Evolutionary conservation across 306 rosid species (phyloP).

Genomic region (Cucurbita pepo): DNA sequence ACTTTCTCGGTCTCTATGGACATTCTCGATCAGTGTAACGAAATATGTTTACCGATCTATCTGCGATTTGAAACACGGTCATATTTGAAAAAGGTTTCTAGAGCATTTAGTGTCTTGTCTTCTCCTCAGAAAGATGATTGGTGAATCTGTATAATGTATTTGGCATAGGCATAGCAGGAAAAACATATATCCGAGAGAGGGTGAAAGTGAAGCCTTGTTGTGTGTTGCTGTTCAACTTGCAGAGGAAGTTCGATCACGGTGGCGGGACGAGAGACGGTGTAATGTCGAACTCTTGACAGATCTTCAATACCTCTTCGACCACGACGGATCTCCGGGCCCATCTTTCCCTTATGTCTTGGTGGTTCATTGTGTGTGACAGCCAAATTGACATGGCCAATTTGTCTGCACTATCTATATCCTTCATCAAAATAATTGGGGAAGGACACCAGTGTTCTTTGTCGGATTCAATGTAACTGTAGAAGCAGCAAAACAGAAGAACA

Average conservation of each 20-base stretch:
- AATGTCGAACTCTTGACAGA: slow-evolving; percentile 62
- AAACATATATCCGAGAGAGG: background rate
- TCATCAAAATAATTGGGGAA: slow-evolving; percentile 39
- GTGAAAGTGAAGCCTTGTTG: background rate
- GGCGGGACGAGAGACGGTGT: slow-evolving; percentile 18
- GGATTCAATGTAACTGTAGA: slow-evolving; percentile 59
- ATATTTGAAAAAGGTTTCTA: background rate
- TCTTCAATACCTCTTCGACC: slow-evolving; percentile 64
- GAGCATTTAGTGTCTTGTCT: background rate
- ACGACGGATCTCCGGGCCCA: slow-evolving; percentile 38
- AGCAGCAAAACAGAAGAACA: background rate
- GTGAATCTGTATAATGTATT: background rate
- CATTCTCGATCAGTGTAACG: background rate
- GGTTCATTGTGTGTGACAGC: slow-evolving; percentile 65
- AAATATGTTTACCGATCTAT: background rate
- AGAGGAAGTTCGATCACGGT: background rate
- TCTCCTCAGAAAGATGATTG: background rate
- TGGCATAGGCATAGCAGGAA: background rate
- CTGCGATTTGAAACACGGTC: background rate
- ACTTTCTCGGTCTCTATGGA: background rate
- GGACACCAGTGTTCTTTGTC: slow-evolving; percentile 88
- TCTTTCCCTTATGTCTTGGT: slow-evolving; percentile 81
- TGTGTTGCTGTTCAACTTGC: slow-evolving; percentile 18
- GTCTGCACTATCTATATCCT: slow-evolving; percentile 37
- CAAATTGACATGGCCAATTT: slow-evolving; percentile 47